Evolutionary conservation across 2,329 filamentous ascomycete species (phyloP), one percentile per base, ranked within the genome.

Genomic region (Monosporascus sp.): DNA sequence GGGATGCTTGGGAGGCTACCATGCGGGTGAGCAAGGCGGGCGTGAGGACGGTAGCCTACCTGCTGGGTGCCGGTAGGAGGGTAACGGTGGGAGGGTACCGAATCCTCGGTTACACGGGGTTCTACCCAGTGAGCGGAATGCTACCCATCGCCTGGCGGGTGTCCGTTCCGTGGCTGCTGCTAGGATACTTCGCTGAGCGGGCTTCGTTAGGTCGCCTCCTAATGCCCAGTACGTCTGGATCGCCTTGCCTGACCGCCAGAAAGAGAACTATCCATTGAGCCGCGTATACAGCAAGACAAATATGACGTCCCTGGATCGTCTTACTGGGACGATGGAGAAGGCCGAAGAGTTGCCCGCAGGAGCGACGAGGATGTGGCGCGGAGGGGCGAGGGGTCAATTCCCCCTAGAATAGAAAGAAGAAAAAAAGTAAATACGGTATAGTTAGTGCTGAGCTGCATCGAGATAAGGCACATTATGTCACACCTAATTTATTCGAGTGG

Each of bases 361-460:
- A 35, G 31, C 11, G 9, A 35, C 31, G 31, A 35, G 31, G 31
- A 35, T 35, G 5, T 35, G 31, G 31, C 31, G 9, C 31, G 4
- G 9, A 35, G 31, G 31, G 31, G 31, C 9, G 31, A 35, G 31
- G 31, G 31, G 31, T 4, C 4, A 5, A 35, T 14, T 11, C 9
- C 9, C 5, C 9, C 11, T 11, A 5, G 31, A 14, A 35, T 14
- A 35, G 31, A 14, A 35, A 5, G 31, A 14, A 11, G 31, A 35
- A 14, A 35, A 35, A 14, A 31, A 35, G 31, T 35, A 35, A 24
- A 43, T 43, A 15, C 48, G 52, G 47, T 56, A 49, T 48, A 47
- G 47, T 53, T 37, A 55, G 48, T 52, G 50, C 53, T 54, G 58
- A 57, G 53, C 58, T 52, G 51, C 49, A 61, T 63, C 57, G 60